A percentile compares a stretch with the other conserved stretches of the same genome.
Conservation (phyloP, 371 early-diverging fungal species). For the Mucor velutinosus region DNA sequence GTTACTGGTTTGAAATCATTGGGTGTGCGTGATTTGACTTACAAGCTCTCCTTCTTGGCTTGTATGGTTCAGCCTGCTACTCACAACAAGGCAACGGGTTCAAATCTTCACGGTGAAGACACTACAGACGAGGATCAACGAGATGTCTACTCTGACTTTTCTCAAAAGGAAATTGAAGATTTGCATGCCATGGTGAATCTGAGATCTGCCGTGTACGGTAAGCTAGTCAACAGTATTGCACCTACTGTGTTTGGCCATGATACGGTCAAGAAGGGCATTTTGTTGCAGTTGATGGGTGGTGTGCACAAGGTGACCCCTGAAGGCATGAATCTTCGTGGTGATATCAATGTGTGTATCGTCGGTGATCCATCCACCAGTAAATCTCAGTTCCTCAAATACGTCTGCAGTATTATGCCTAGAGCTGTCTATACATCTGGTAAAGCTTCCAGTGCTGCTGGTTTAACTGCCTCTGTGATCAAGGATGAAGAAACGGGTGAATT, state of each 20-base stretch:
- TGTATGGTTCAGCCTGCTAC: slow-evolving; percentile 74
- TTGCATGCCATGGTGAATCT: slow-evolving; percentile 72
- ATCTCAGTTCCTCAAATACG: slow-evolving; percentile 96
- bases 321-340: slow-evolving; percentile 96
- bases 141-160: slow-evolving; percentile 63
- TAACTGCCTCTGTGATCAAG: slow-evolving; percentile 98
- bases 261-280: slow-evolving; percentile 96
- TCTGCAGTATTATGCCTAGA: slow-evolving; percentile 87
- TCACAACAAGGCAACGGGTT: slow-evolving; percentile 34
- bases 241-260: slow-evolving; percentile 98
- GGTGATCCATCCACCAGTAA: slow-evolving; percentile 99
- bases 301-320: slow-evolving; percentile 95
- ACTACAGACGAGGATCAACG: slow-evolving; percentile 61
- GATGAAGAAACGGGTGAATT: slow-evolving; percentile 99
- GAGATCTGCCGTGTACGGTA: slow-evolving; percentile 65
- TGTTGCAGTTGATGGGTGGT: slow-evolving; percentile 97
- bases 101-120: slow-evolving; percentile 61
- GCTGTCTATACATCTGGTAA: slow-evolving; percentile 99
- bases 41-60: slow-evolving; percentile 91
- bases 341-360: slow-evolving; percentile 98
- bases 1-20: slow-evolving; percentile 87
- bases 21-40: slow-evolving; percentile 92
- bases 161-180: slow-evolving; percentile 77
- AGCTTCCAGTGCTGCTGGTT: slow-evolving; percentile 98
- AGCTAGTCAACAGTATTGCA: slow-evolving; percentile 85